Evolutionary conservation across 371 early-diverging fungal species (phyloP).

Genomic region (Circinella minor): DNA sequence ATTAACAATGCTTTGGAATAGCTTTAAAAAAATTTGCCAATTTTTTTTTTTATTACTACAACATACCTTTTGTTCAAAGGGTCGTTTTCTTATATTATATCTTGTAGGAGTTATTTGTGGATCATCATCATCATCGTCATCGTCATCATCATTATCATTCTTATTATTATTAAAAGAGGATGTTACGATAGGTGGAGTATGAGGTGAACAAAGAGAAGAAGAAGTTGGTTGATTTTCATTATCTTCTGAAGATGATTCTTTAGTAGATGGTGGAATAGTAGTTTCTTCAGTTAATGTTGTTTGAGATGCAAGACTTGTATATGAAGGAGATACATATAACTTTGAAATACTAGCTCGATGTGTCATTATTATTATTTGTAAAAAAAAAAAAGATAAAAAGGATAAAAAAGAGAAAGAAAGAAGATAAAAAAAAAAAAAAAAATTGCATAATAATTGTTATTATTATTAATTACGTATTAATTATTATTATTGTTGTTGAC

Average conservation of each 20-base stretch:
- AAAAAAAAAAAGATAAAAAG: neutral
- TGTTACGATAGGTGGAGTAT: no score
- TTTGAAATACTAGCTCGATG: neutral
- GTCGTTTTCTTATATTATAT: neutral
- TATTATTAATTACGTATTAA: neutral
- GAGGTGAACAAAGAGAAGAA: no score
- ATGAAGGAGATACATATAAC: constrained; percentile 12
- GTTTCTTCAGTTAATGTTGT: constrained; percentile 32
- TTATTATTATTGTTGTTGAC: no score
- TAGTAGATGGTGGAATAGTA: neutral
- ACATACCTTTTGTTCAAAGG: neutral
- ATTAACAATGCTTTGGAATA: neutral
- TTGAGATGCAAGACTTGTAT: constrained; percentile 34
- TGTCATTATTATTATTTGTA: neutral
- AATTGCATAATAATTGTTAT: neutral
- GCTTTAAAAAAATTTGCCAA: no score
- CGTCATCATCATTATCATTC: neutral
- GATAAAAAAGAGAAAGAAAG: neutral
- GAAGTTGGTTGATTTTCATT: neutral
- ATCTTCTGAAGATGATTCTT: neutral
- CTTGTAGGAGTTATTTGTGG: neutral
- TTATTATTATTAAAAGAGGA: neutral
- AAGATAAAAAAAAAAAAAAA: no score
- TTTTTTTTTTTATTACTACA: no score
- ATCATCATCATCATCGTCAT: neutral